Base-by-base conservation (phyloP, 2,329 filamentous ascomycete species). In the Ophiostoma quercus region DNA sequence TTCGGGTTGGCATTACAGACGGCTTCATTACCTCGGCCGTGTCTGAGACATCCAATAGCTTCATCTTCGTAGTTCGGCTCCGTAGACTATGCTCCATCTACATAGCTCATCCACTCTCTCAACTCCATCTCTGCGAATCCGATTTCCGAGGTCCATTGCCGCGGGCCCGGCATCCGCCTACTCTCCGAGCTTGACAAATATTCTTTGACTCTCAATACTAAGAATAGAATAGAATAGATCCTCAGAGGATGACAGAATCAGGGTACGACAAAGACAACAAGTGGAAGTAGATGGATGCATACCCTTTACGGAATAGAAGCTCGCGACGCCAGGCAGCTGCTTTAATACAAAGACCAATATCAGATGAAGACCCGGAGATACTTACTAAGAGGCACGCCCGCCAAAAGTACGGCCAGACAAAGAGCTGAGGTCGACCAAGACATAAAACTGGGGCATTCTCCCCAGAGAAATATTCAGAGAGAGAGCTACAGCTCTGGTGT, bases 391-490 rank as follows among this genome's bases (percentile, higher is more conserved):
- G 51, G 51, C 51, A 25, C 25, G 5, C 51, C 25, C 51, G 22
- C 9, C 51, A 57, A 57, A 57, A 57, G 51, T 57, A 57, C 51
- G 51, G n/a, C 51, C 8, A 25, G n/a, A 57, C 51, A 57, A 57
- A 57, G 51, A 57, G 51, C 51, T 54, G n/a, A 8, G n/a, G 19
- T 25, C 11, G 51, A 22, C 51, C 51, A 25, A 57, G 51, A 57
- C 51, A 57, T 57, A 57, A 57, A 57, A 57, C 51, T 57, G 51
- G 51, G 3, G 7, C 51, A 9, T 57, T 47, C 3, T 47, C 43
- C 34, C 34, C 34, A 34, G 34, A 34, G 34, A 2, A 34, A 34
- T 34, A 34, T 34, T 34, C 1, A 34, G 5, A 19, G 43, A 41
- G 41, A 43, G 19, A 7, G 43, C 16, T 47, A 22, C 1, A 57